Evolutionary conservation across 2,329 filamentous ascomycete genomes (phyloP).

Genomic region (Phyllosticta citribraziliensis): DNA sequence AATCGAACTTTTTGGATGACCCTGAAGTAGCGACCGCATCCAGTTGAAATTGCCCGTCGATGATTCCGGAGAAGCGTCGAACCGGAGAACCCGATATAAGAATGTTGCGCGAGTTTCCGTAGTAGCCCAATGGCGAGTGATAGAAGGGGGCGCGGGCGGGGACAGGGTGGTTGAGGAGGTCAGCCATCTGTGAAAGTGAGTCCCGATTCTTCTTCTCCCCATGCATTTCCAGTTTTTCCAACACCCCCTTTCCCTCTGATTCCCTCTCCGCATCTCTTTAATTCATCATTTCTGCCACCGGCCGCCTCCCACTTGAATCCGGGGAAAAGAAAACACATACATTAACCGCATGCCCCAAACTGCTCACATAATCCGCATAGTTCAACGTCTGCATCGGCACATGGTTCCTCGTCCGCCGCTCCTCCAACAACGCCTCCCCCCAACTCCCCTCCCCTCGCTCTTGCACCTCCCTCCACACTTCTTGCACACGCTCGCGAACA

Average conservation of each 20-base stretch:
- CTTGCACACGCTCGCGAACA: constrained; percentile 26
- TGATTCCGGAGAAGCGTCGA: constrained; percentile 13
- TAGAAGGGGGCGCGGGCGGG: constrained; percentile 14
- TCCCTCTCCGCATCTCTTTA: not conserved
- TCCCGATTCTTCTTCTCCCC: not conserved
- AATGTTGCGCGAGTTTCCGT: constrained; percentile 45
- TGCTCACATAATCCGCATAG: constrained; percentile 42
- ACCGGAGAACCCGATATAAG: constrained; percentile 37
- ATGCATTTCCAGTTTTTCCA: not conserved
- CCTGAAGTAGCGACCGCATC: constrained; percentile 44
- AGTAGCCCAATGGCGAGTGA: constrained; percentile 41
- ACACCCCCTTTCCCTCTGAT: not conserved
- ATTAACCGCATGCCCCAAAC: constrained; percentile 1
- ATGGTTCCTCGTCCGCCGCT: constrained; percentile 39
- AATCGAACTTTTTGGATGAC: constrained; percentile 34
- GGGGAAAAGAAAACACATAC: not conserved
- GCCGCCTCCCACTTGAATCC: too few relatives aligned
- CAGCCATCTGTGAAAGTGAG: constrained; percentile 37
- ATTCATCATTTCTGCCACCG: too few relatives aligned
- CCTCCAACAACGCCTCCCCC: constrained; percentile 15
- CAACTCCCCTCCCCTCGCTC: constrained; percentile 15
- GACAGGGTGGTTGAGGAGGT: constrained; percentile 39
- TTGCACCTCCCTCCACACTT: constrained; percentile 13
- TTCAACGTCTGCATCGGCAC: constrained; percentile 47
- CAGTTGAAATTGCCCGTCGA: constrained; percentile 19